A percentile compares a stretch with the other conserved stretches of the same genome.
Conservation (phyloP, 2,329 filamentous ascomycete genomes). For the Acephala macrosclerotiorum region DNA sequence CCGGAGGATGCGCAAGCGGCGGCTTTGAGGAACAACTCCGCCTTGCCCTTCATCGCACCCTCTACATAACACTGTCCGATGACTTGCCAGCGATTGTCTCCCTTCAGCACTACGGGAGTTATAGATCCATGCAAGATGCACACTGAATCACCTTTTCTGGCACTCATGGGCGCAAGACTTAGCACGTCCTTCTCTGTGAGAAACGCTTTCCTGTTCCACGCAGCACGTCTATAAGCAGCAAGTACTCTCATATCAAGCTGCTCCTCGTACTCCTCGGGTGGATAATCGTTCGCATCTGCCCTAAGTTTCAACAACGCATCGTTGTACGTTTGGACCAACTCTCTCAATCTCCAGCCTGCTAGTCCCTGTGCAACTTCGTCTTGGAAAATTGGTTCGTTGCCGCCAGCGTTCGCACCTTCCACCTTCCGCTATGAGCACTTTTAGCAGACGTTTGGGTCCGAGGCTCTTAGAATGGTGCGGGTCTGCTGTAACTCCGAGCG, state of each 20-base stretch:
- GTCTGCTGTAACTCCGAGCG: background rate
- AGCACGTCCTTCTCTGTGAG: background rate
- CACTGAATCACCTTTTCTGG: background rate
- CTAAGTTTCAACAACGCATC: background rate
- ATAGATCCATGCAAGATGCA: background rate
- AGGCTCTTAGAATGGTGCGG: background rate
- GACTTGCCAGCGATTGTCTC: background rate
- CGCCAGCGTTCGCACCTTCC: background rate
- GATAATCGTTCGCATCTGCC: background rate
- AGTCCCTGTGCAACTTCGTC: background rate
- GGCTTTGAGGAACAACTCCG: too few relatives aligned
- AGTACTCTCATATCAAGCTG: background rate
- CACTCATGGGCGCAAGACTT: background rate
- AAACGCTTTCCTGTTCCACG: background rate
- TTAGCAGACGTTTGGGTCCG: background rate
- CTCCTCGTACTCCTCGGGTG: background rate
- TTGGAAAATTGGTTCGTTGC: background rate
- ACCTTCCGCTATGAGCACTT: background rate
- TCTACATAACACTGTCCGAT: background rate
- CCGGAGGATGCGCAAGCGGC: too few relatives aligned
- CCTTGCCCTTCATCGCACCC: background rate
- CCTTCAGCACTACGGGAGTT: background rate
- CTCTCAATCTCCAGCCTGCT: background rate
- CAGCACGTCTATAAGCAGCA: background rate
- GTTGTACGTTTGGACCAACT: background rate